Percentiles rank a stretch among this genome's conserved stretches.
phyloP scores from a whole-genome alignment of 257 asterid species.

The Ilex aquifolium region DNA sequence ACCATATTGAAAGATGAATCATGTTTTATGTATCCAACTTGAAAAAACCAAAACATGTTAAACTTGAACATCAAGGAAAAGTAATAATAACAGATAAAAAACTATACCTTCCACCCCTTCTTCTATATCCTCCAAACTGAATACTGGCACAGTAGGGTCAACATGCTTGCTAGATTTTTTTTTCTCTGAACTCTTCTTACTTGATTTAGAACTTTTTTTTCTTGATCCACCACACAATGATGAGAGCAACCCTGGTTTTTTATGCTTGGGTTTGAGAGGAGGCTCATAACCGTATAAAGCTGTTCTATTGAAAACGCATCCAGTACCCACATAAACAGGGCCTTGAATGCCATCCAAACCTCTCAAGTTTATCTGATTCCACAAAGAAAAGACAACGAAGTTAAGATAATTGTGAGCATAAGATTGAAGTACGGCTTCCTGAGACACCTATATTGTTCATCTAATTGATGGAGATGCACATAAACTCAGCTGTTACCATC shows the following conservation, averaged over 20 bases:
- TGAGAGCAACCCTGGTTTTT: constrained; percentile 54
- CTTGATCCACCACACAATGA: constrained; percentile 72
- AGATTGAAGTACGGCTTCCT: too few relatives aligned
- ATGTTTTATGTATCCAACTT: neutral
- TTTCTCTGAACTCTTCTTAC: constrained; percentile 79
- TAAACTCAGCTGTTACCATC: too few relatives aligned
- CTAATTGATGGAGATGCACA: too few relatives aligned
- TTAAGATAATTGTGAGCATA: neutral
- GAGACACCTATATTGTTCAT: too few relatives aligned
- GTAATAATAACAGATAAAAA: neutral
- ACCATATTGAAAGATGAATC: too few relatives aligned
- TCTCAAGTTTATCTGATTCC: constrained; percentile 78
- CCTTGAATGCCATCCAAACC: constrained; percentile 98
- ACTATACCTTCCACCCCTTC: constrained; percentile 93
- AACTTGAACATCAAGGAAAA: neutral
- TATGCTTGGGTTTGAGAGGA: constrained; percentile 75
- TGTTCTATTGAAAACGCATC: constrained; percentile 92
- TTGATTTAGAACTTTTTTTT: constrained; percentile 68
- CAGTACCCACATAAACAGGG: constrained; percentile 95
- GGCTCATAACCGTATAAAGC: constrained; percentile 92
- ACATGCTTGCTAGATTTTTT: constrained; percentile 83
- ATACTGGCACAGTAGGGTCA: constrained; percentile 92
- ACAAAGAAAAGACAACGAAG: constrained; percentile 6
- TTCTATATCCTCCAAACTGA: constrained; percentile 93
- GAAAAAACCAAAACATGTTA: neutral